Percentiles rank a stretch among this genome's conserved stretches.
phyloP scores from a whole-genome alignment of 2,329 filamentous ascomycete species.

The Drechslera avenae region DNA sequence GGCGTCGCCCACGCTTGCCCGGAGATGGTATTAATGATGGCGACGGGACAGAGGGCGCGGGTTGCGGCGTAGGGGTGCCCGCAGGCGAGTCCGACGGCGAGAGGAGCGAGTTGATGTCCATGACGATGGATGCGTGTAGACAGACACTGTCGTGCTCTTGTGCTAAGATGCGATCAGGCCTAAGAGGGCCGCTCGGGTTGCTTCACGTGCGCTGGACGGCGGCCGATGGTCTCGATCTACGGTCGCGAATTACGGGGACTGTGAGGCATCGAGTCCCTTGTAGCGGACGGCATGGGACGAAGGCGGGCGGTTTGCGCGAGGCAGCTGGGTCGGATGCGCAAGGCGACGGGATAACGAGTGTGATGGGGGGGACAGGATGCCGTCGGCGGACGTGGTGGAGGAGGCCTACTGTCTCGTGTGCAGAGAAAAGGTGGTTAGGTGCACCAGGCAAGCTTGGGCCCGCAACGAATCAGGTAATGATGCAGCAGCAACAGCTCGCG shows the following conservation, averaged over 20 bases:
- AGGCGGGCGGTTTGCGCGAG: constrained; percentile 14
- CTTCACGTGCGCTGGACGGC: constrained; percentile 7
- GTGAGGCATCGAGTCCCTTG: constrained; percentile 17
- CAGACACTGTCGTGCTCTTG: constrained; percentile 1
- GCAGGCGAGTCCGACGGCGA: constrained; percentile 54
- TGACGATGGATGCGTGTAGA: constrained; percentile 24
- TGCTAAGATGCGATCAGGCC: constrained; percentile 1
- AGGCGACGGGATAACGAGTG: constrained; percentile 19
- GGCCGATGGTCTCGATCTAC: constrained; percentile 9
- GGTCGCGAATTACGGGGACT: constrained; percentile 24
- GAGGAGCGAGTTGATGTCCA: constrained; percentile 58
- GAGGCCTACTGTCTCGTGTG: constrained; percentile 14
- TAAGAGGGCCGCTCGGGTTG: constrained; percentile 1
- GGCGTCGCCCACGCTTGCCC: constrained; percentile 37
- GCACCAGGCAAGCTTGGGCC: constrained; percentile 30
- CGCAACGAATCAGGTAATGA: constrained; percentile 31
- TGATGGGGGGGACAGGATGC: constrained; percentile 15
- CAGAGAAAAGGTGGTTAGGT: constrained; percentile 32
- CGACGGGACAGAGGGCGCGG: constrained; percentile 33
- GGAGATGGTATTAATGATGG: constrained; percentile 38
- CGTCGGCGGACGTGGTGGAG: constrained; percentile 20
- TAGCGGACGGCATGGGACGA: constrained; percentile 32
- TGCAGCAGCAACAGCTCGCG: constrained; percentile 22
- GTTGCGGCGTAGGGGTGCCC: constrained; percentile 42
- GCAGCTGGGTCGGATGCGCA: constrained; percentile 12